A percentile compares a stretch with the other conserved stretches of the same genome.
These are phyloP conservation scores for Ophiocordyceps camponoti-rufipedis DNA, from an alignment of 2,329 filamentous ascomycete genomes.

Conservation along the genomic window DNA sequence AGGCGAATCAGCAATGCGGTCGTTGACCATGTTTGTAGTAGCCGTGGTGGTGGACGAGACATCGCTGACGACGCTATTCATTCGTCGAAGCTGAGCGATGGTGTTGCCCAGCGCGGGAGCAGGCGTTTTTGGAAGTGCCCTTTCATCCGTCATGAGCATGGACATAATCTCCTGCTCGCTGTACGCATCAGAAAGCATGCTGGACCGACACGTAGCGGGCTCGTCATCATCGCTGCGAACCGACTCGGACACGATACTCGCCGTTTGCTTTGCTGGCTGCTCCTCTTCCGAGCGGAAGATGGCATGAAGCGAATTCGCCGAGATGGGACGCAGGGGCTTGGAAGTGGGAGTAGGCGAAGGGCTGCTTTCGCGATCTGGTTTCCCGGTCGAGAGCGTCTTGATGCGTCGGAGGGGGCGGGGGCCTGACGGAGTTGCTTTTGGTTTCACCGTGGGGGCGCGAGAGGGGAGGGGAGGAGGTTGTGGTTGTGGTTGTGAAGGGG, in stretches of 20 bases:
- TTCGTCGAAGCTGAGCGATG: slow-evolving; percentile 33
- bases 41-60: slow-evolving; percentile 11
- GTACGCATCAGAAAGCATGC: slow-evolving; percentile 4
- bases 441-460: neutral
- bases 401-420: slow-evolving; percentile 5
- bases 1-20: slow-evolving; percentile 13
- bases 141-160: slow-evolving; percentile 9
- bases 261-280: neutral
- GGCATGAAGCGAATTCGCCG: slow-evolving; percentile 7
- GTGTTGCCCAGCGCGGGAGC: slow-evolving; percentile 17
- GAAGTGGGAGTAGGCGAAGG: neutral
- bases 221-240: neutral
- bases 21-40: slow-evolving; percentile 7
- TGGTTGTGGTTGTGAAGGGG: too few species aligned
- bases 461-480: neutral
- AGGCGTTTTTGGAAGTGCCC: slow-evolving; percentile 4
- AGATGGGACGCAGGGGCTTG: slow-evolving; percentile 6
- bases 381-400: slow-evolving; percentile 5
- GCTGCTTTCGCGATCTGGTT: neutral
- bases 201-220: too few species aligned
- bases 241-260: neutral
- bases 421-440: slow-evolving; percentile 1
- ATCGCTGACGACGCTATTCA: slow-evolving; percentile 34
- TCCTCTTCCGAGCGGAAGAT: slow-evolving; percentile 7
- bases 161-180: slow-evolving; percentile 16